Base-by-base conservation (phyloP, 2,329 filamentous ascomycete species). In the Bimuria novae-zelandiae region DNA sequence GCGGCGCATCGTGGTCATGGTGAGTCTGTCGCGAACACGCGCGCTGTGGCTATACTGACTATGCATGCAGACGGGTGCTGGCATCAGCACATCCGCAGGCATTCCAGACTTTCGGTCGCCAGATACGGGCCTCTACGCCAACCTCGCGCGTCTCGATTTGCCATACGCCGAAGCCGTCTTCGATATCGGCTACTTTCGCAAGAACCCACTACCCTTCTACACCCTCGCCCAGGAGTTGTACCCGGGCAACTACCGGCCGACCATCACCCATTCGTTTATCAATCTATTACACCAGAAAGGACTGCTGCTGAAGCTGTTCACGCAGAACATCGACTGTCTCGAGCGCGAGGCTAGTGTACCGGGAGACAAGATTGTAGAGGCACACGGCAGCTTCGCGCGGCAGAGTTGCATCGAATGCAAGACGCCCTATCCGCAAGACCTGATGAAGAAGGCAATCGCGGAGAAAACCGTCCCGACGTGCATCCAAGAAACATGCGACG, bases 291-390 rank as follows among this genome's bases (percentile, higher is more conserved):
- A 92, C 52, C 79, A 86, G 55, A 96, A 95, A 75, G 85, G 84
- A 3, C 78, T 93, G 35, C 78, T 99, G 21, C 78, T 88, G 60
- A 94, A 92, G 79, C 84, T 94, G 48, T 99, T 97, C 74, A 97
- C 94, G 0, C 94, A 99, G 70, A 99, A 99, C 69, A 97, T 99
- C 62, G 94, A 99, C 76, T 96, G 92, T 66, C 82, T 99, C 11
- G 94, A 99, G 76, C 85, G 92, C 19, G 82, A 84, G 61, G 94
- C 93, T 11, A 94, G 94, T 22, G 86, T 99, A 0, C 89, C 92
- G 0, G 81, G 79, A 0, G 86, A 93, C 2, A 86, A 84, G 73
- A 92, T 99, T 44, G 82, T 99, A 27, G 93, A 97, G 75, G 94
- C 94, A 0, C 94, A 99, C 72, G 94, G 94, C 40, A 96, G 91